A percentile compares a stretch with the other conserved stretches of the same genome.
phyloP scores from a whole-genome alignment of 192 early-diverging fungal species.

The Coemansia sp. region DNA sequence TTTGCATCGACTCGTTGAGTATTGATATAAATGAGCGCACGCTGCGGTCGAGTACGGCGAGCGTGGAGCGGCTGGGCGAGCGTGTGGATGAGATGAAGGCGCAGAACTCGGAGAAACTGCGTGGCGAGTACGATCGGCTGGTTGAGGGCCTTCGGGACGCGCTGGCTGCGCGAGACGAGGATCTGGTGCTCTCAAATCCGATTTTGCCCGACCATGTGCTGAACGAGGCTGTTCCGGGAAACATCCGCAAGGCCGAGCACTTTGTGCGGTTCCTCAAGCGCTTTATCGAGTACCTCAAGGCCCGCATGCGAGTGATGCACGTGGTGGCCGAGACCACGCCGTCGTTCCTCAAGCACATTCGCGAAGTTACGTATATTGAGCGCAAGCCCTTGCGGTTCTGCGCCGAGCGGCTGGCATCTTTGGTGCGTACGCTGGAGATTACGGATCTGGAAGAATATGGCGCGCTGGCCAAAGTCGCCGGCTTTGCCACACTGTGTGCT shows the following conservation, averaged over 20 bases:
- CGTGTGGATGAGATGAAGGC: slow-evolving; percentile 80
- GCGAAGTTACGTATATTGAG: slow-evolving; percentile 95
- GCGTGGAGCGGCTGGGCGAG: slow-evolving; percentile 67
- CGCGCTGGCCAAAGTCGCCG: slow-evolving; percentile 80
- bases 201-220: slow-evolving; percentile 91
- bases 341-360: slow-evolving; percentile 90
- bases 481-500: slow-evolving; percentile 91
- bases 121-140: slow-evolving; percentile 84
- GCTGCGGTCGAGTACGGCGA: slow-evolving; percentile 84
- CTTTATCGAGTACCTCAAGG: slow-evolving; percentile 98
- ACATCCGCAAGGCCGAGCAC: slow-evolving; percentile 96
- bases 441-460: slow-evolving; percentile 87
- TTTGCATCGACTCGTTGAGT: slow-evolving; percentile 96
- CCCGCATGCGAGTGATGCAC: slow-evolving; percentile 92
- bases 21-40: slow-evolving; percentile 90
- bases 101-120: slow-evolving; percentile 83
- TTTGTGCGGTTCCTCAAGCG: slow-evolving; percentile 95
- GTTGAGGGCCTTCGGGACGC: slow-evolving; percentile 86
- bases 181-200: slow-evolving; percentile 90
- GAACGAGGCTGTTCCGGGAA: slow-evolving; percentile 92
- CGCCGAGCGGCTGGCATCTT: slow-evolving; percentile 83
- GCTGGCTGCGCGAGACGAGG: slow-evolving; percentile 72
- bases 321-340: slow-evolving; percentile 94
- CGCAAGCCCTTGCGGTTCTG: slow-evolving; percentile 94
- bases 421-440: slow-evolving; percentile 90